A percentile compares a stretch with the other conserved stretches of the same genome.
phyloP scores from a whole-genome alignment of 2,329 filamentous ascomycete genomes.

The Cercospora sp. region DNA sequence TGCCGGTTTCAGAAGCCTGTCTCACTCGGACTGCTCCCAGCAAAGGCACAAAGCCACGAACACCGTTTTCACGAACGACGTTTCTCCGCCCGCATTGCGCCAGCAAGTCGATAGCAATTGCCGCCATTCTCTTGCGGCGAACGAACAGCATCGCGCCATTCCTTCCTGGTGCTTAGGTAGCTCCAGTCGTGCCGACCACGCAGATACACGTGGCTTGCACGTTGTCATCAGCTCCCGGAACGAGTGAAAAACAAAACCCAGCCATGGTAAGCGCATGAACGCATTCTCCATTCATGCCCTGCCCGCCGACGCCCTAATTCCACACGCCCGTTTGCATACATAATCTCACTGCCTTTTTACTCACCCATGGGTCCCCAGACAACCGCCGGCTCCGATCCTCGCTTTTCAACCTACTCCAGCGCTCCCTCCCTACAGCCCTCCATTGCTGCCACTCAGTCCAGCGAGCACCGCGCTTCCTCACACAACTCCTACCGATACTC shows the following conservation, averaged over 20 bases:
- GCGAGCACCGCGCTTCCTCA: conserved; percentile 33
- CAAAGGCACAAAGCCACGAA: neutral
- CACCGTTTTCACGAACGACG: neutral
- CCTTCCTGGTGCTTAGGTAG: neutral
- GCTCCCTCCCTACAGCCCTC: conserved; percentile 53
- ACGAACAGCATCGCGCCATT: neutral
- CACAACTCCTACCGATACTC: conserved; percentile 20
- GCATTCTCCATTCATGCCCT: neutral
- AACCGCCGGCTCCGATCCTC: conserved; percentile 38
- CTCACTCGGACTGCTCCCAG: conserved; percentile 13
- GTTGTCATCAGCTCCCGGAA: neutral
- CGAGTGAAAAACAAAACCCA: neutral
- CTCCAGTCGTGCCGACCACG: neutral
- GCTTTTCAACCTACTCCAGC: conserved; percentile 54
- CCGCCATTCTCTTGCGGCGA: neutral
- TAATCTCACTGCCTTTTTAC: conserved; percentile 1
- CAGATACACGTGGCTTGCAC: too few relatives aligned
- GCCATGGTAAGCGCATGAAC: neutral
- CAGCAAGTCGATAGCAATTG: neutral
- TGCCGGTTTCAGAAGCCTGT: conserved; percentile 14
- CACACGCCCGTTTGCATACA: neutral
- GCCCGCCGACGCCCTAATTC: neutral
- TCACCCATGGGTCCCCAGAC: conserved; percentile 17
- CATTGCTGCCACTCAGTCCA: conserved; percentile 46
- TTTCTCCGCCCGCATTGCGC: neutral